These are phyloP conservation scores for Euphorbia lathyris DNA, from an alignment of 345 rosid species.

Conservation along the genomic window DNA sequence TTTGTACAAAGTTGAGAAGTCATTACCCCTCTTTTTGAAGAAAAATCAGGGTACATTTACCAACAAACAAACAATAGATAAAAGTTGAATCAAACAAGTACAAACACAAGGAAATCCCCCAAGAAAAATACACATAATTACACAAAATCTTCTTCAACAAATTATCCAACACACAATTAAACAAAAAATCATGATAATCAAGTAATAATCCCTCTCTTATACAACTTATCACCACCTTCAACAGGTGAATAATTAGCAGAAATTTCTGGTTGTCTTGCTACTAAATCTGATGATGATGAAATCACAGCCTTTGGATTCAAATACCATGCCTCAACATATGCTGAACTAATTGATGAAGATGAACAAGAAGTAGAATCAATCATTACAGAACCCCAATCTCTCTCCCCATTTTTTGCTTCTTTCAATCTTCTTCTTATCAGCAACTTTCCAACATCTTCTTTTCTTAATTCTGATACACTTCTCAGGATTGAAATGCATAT, in stretches of 20 bases:
- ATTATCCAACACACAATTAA: no score
- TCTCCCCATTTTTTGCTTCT: conserved; percentile 60
- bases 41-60: no score
- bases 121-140: background rate
- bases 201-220: conserved; percentile 54
- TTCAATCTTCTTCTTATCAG: conserved; percentile 58
- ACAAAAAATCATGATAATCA: conserved; percentile 15
- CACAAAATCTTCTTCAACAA: no score
- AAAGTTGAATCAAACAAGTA: no score
- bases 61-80: no score
- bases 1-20: no score
- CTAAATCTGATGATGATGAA: conserved; percentile 25
- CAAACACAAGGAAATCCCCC: no score
- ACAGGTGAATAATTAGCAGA: conserved; percentile 38
- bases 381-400: conserved; percentile 80
- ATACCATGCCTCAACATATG: conserved; percentile 67
- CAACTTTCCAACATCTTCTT: conserved; percentile 63
- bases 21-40: no score
- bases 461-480: conserved; percentile 60
- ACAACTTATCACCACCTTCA: conserved; percentile 76
- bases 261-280: conserved; percentile 37
- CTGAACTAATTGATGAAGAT: conserved; percentile 35
- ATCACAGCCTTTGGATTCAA: conserved; percentile 51
- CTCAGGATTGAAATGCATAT: conserved; percentile 61
- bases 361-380: conserved; percentile 40